Conservation (phyloP, 1,284 basidiomycete species). For the Sparassis latifolia region DNA sequence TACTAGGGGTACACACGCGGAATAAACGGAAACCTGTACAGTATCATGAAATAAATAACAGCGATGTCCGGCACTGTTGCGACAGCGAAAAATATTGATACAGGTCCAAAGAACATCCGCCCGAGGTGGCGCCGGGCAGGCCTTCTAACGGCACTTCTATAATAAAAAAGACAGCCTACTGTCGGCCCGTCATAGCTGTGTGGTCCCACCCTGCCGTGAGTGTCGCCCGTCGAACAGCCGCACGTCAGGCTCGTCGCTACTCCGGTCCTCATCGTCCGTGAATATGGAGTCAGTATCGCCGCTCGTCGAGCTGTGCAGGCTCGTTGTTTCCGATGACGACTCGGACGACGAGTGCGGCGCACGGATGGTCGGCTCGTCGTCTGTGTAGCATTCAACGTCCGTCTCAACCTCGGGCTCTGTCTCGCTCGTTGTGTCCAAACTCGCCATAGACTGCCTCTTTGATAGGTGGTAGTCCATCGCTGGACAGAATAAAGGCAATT, state of each 20-base stretch:
- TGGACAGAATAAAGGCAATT: constrained; percentile 7
- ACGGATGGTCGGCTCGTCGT: constrained; percentile 73
- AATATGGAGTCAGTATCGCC: constrained; percentile 22
- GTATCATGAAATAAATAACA: constrained; percentile 2
- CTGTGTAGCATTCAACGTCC: constrained; percentile 52
- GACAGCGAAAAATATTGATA: constrained; percentile 3
- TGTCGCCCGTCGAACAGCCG: constrained; percentile 4
- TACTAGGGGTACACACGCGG: too few relatives aligned
- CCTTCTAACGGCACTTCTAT: constrained; percentile 4
- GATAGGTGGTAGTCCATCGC: constrained; percentile 19
- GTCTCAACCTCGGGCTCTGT: constrained; percentile 34
- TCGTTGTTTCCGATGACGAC: constrained; percentile 31
- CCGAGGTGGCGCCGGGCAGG: background rate
- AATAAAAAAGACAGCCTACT: constrained; percentile 1
- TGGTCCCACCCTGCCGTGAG: constrained; percentile 14
- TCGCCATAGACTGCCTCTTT: constrained; percentile 18
- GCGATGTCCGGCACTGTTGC: constrained; percentile 1
- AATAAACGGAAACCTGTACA: background rate
- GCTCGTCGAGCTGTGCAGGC: constrained; percentile 27
- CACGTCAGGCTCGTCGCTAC: constrained; percentile 13
- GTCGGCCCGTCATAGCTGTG: constrained; percentile 17
- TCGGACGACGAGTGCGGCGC: constrained; percentile 31
- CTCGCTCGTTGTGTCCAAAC: constrained; percentile 30
- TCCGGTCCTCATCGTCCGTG: constrained; percentile 19
- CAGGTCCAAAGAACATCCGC: constrained; percentile 3